Evolutionary conservation across 805 yeast genomes (phyloP), one percentile per base, ranked within the genome.

Genomic region (Suhomyces kilbournensis): DNA sequence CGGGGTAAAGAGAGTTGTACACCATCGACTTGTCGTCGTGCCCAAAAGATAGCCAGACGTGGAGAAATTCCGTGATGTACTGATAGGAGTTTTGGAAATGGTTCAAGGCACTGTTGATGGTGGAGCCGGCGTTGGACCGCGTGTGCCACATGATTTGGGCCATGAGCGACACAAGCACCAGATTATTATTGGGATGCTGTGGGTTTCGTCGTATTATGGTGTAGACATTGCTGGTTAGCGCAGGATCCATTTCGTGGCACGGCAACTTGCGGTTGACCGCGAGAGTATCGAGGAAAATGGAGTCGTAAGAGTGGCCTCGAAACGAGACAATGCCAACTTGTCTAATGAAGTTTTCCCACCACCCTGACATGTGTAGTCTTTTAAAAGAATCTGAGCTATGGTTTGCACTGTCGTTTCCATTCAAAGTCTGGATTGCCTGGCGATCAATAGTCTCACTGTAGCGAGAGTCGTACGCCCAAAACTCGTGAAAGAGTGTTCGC

Each of bases 291-390:
- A 71, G 52, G 9, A 70, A 42, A 23, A 69, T 51, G 10, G 60
- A 45, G 14, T 62, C 66, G 51, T 63, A 69, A 12, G 47, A 17
- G 4, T 17, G 10, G 12, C 42, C 42, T 17, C 20, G 20, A 19
- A 12, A 19, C 8, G 42, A 38, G 14, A 38, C 42, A 7, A 38
- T 9, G 20, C 42, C 42, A n/a, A 12, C 50, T 44, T 17, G 55
- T 7, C 48, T 51, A 4, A 62, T 56, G 46, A 71, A 56, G 15
- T 56, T 55, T 17, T 58, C 54, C 77, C 75, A 72, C 49, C 66
- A 71, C 1, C 69, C 70, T 5, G 60, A 46, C 12, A 49, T 46
- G 38, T 65, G 61, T 10, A 69, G 57, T 15, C 48, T 47, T 73
- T 75, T 69, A 52, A 71, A 71, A 1, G 57, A 42, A 2, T 32